Conservation (phyloP, 1,139 yeast species). For the Diutina neorugosa region DNA sequence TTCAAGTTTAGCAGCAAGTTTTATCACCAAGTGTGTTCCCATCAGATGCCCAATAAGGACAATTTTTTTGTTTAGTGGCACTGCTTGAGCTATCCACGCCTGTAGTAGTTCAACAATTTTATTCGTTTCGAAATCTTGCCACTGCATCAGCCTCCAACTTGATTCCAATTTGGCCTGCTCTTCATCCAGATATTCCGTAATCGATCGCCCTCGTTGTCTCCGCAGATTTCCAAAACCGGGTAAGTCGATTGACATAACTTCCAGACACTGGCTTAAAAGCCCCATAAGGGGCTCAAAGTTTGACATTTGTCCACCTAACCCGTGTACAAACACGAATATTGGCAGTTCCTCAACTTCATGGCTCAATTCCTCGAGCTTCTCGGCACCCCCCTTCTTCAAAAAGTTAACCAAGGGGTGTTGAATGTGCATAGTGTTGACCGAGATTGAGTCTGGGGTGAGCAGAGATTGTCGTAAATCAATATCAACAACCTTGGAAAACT, state of each 20-base stretch:
- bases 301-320: conserved; percentile 67
- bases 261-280: conserved; percentile 53
- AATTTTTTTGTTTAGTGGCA: conserved; percentile 34
- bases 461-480: conserved; percentile 18
- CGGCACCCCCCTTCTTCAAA: conserved; percentile 21
- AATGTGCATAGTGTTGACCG: conserved; percentile 32
- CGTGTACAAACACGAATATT: conserved; percentile 51
- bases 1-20: conserved; percentile 34
- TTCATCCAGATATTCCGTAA: conserved; percentile 14
- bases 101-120: conserved; percentile 33
- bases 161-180: conserved; percentile 19
- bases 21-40: conserved; percentile 51
- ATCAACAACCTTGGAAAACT: conserved; percentile 27
- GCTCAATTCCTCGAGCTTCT: conserved; percentile 14
- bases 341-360: conserved; percentile 39
- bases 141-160: conserved; percentile 21
- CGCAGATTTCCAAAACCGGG: conserved; percentile 66
- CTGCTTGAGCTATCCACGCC: conserved; percentile 25
- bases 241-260: conserved; percentile 50
- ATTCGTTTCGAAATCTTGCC: conserved; percentile 36
- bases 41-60: conserved; percentile 63
- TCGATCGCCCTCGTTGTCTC: not conserved
- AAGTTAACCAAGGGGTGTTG: conserved; percentile 43
- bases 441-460: conserved; percentile 21
- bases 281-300: conserved; percentile 62